phyloP scores from a whole-genome alignment of 2,329 filamentous ascomycete species.

The Calonectria leucothoes region DNA sequence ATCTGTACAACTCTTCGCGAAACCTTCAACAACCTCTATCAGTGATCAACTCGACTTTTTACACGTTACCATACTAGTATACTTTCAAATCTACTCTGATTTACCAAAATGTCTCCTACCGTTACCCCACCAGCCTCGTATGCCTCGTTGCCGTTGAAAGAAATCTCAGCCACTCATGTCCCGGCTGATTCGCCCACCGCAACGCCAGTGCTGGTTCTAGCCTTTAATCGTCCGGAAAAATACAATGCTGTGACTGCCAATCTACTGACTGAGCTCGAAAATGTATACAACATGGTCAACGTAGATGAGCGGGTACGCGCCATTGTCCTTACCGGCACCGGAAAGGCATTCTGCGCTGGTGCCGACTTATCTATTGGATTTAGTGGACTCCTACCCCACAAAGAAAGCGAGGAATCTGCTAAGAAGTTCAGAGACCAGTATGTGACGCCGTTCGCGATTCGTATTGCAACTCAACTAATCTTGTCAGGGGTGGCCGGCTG shows the following conservation, averaged over 20 bases:
- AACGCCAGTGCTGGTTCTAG: conserved; percentile 55
- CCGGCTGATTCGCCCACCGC: not conserved
- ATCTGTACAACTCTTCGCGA: not conserved
- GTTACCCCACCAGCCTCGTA: not conserved
- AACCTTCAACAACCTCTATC: not conserved
- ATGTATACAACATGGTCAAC: conserved; percentile 67
- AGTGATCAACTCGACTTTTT: not conserved
- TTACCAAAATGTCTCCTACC: not conserved
- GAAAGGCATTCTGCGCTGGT: conserved; percentile 73
- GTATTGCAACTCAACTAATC: not conserved
- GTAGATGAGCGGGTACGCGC: conserved; percentile 65
- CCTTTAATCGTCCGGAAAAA: conserved; percentile 64
- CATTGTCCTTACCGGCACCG: conserved; percentile 69
- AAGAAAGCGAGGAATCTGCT: conserved; percentile 7
- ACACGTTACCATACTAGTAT: not conserved
- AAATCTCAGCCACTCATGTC: conserved; percentile 10
- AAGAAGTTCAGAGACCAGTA: conserved; percentile 16
- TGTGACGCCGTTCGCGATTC: not conserved
- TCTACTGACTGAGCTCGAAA: conserved; percentile 56
- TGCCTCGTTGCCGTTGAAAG: not conserved
- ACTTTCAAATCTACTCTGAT: not conserved
- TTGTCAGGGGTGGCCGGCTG: conserved; percentile 2
- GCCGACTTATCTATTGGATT: conserved; percentile 60
- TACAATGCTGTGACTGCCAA: conserved; percentile 64
- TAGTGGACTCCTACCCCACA: conserved; percentile 2